phyloP scores from a whole-genome alignment of 805 yeast genomes.

The Kluyveromyces wickerhamii region DNA sequence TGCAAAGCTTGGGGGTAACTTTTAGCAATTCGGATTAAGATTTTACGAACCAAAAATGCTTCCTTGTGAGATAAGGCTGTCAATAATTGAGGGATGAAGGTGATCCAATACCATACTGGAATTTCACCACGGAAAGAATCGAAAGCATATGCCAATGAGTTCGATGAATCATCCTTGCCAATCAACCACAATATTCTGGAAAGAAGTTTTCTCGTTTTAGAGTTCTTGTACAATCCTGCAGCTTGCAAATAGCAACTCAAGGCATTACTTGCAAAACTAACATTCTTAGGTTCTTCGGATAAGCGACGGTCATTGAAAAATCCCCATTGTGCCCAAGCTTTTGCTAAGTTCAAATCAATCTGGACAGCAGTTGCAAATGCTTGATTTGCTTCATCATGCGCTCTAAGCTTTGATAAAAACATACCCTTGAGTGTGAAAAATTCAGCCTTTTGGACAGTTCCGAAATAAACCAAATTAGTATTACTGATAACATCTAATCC shows the following conservation, averaged over 20 bases:
- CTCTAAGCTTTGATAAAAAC: conserved; percentile 87
- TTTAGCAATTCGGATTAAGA: conserved; percentile 87
- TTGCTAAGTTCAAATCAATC: conserved; percentile 85
- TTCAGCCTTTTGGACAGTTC: conserved; percentile 96
- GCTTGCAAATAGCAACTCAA: conserved; percentile 95
- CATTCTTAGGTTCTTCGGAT: conserved; percentile 74
- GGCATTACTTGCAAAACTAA: conserved; percentile 85
- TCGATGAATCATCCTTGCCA: conserved; percentile 78
- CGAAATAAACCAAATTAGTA: conserved; percentile 92
- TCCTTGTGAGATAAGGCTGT: conserved; percentile 87
- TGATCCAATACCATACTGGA: conserved; percentile 99
- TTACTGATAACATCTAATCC: conserved; percentile 96
- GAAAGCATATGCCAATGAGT: conserved; percentile 77
- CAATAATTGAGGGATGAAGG: conserved; percentile 89
- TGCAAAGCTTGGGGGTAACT: conserved; percentile 96
- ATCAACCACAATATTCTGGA: conserved; percentile 92
- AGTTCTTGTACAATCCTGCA: conserved; percentile 89
- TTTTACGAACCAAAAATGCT: conserved; percentile 80
- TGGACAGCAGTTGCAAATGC: conserved; percentile 98
- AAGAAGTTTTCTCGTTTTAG: conserved; percentile 78
- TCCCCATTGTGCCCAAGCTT: conserved; percentile 99
- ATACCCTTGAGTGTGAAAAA: conserved; percentile 96
- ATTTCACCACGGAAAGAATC: conserved; percentile 91
- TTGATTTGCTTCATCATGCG: conserved; percentile 91
- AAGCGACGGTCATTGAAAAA: conserved; percentile 83